phyloP scores from a whole-genome alignment of 1,284 basidiomycete genomes.

The Pyrrhoderma lamaoense region DNA sequence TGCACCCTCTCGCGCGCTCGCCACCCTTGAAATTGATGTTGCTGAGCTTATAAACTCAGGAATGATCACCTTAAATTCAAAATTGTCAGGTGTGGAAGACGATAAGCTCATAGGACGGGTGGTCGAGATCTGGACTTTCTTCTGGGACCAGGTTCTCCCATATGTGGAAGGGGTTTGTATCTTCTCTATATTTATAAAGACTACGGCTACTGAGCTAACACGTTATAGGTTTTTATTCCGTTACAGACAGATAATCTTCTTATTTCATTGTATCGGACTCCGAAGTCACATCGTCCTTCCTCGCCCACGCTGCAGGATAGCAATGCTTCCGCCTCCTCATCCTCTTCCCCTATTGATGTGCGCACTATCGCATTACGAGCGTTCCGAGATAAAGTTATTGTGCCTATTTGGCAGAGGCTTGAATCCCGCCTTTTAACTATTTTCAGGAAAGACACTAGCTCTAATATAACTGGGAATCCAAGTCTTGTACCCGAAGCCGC shows the following conservation, averaged over 20 bases:
- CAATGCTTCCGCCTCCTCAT: not conserved
- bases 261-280: conserved; percentile 51
- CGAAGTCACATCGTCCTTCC: conserved; percentile 31
- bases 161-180: conserved; percentile 75
- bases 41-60: conserved; percentile 79
- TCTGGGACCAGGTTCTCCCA: conserved; percentile 88
- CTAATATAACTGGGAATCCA: conserved; percentile 1
- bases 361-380: conserved; percentile 70
- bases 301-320: conserved; percentile 1
- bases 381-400: conserved; percentile 75
- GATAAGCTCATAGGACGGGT: conserved; percentile 68
- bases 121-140: conserved; percentile 89
- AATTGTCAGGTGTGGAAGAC: conserved; percentile 68
- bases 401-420: conserved; percentile 54
- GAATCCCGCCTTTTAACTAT: conserved; percentile 42
- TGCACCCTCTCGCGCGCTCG: conserved; percentile 55
- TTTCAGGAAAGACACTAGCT: conserved; percentile 30
- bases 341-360: conserved; percentile 65
- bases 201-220: not conserved
- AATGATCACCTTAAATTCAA: conserved; percentile 87
- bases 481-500: conserved; percentile 35
- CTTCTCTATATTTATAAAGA: not conserved
- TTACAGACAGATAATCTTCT: conserved; percentile 69
- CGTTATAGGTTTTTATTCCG: conserved; percentile 42
- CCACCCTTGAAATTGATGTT: conserved; percentile 71